A percentile compares a stretch with the other conserved stretches of the same genome.
These are phyloP conservation scores for Melastoma malabathricum DNA, from an alignment of 345 rosid genomes.

Conservation along the genomic window DNA sequence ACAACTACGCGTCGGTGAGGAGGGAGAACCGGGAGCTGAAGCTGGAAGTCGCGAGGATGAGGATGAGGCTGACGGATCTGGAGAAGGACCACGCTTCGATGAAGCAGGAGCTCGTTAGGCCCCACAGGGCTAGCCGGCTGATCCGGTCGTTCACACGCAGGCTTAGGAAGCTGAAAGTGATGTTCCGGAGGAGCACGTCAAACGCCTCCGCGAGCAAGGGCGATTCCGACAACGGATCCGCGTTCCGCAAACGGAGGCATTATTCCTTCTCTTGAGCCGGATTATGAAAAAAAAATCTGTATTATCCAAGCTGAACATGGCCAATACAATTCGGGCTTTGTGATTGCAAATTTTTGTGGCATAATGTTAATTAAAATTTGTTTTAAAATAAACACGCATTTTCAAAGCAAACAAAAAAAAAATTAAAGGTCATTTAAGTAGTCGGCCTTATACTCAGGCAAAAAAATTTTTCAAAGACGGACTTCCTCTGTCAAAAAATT, in stretches of 20 bases:
- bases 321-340: no score
- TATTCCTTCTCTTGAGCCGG: conserved; percentile 64
- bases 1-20: conserved; percentile 90
- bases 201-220: conserved; percentile 20
- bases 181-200: conserved; percentile 43
- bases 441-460: no score
- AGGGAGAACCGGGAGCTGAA: conserved; percentile 93
- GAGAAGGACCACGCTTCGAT: conserved; percentile 85
- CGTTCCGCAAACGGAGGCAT: conserved; percentile 60
- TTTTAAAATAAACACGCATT: no score
- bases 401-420: no score
- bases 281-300: not conserved
- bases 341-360: no score
- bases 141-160: conserved; percentile 66
- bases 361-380: no score
- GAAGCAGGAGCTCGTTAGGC: conserved; percentile 66
- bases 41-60: conserved; percentile 95
- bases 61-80: conserved; percentile 90
- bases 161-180: conserved; percentile 56
- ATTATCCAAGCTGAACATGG: no score
- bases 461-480: no score
- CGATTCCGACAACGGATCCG: conserved; percentile 49
- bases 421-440: no score
- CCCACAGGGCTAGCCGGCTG: conserved; percentile 58
- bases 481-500: no score